Evolutionary conservation across 495 filamentous ascomycete genomes (phyloP).

Genomic region (Articulospora tetracladia): DNA sequence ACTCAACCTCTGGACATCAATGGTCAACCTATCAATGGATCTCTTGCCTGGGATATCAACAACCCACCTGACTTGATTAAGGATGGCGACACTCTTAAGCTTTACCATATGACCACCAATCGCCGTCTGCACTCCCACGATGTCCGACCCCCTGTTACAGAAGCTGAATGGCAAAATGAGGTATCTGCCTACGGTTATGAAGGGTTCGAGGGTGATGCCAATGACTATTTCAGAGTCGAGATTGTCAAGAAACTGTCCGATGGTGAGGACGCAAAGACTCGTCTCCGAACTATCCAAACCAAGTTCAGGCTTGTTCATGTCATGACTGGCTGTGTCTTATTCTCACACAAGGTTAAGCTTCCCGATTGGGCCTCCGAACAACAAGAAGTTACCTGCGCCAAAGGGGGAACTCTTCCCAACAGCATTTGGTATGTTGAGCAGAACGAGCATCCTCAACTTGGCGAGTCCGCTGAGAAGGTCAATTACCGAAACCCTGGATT

Average conservation of each 20-base stretch:
- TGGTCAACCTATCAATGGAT: conserved; percentile 72
- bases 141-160: conserved; percentile 92
- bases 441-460: conserved; percentile 77
- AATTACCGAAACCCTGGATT: conserved; percentile 96
- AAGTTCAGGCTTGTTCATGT: conserved; percentile 93
- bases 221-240: conserved; percentile 92
- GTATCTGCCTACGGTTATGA: conserved; percentile 97
- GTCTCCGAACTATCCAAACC: conserved; percentile 88
- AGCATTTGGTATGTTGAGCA: conserved; percentile 94
- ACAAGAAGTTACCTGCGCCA: conserved; percentile 97
- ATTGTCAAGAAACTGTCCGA: conserved; percentile 90
- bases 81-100: conserved; percentile 73
- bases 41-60: conserved; percentile 76
- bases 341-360: conserved; percentile 98
- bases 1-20: conserved; percentile 80
- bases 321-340: conserved; percentile 95
- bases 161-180: conserved; percentile 98
- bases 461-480: conserved; percentile 76
- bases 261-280: conserved; percentile 68
- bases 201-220: conserved; percentile 94
- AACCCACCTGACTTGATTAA: conserved; percentile 63
- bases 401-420: conserved; percentile 87
- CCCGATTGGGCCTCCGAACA: conserved; percentile 97
- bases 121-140: conserved; percentile 95
- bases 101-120: conserved; percentile 80